Evolutionary conservation across 1,284 basidiomycete species (phyloP).

Genomic region (Megacollybia platyphylla): DNA sequence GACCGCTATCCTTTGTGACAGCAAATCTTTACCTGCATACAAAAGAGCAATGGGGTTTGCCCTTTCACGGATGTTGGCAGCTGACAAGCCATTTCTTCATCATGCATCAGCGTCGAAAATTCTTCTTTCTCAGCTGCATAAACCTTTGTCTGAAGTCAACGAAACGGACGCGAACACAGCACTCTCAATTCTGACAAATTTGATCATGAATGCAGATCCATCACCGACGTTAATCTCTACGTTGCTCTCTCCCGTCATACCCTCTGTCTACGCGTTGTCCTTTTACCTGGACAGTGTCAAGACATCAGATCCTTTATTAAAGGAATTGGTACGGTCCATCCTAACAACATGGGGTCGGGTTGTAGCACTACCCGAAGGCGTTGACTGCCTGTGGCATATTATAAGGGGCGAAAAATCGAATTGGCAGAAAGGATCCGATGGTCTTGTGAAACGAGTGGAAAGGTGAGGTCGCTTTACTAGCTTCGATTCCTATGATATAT

Average conservation of each 20-base stretch:
- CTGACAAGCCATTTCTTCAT: constrained; percentile 9
- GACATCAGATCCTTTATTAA: constrained; percentile 48
- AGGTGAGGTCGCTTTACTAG: constrained; percentile 19
- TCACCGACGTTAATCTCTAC: constrained; percentile 53
- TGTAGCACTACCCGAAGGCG: constrained; percentile 35
- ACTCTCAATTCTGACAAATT: constrained; percentile 33
- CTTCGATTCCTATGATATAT: neutral
- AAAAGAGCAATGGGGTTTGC: constrained; percentile 56
- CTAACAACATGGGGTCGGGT: constrained; percentile 67
- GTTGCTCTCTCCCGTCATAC: constrained; percentile 56
- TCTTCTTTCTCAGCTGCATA: constrained; percentile 30
- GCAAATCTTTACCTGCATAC: constrained; percentile 26
- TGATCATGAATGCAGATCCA: constrained; percentile 69
- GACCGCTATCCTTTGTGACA: constrained; percentile 29
- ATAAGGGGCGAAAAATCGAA: constrained; percentile 37
- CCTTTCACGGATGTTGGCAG: constrained; percentile 48
- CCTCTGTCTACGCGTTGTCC: constrained; percentile 54
- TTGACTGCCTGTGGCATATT: constrained; percentile 48
- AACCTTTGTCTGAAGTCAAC: constrained; percentile 14
- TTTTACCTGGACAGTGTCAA: constrained; percentile 38
- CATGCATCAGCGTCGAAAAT: constrained; percentile 20
- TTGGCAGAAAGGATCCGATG: constrained; percentile 45
- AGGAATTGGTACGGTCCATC: constrained; percentile 44
- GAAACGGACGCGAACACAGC: constrained; percentile 11
- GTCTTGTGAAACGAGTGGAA: constrained; percentile 28